Evolutionary conservation across 164 flowering plant genomes (phyloP).

Genomic region (Annona squamosa): DNA sequence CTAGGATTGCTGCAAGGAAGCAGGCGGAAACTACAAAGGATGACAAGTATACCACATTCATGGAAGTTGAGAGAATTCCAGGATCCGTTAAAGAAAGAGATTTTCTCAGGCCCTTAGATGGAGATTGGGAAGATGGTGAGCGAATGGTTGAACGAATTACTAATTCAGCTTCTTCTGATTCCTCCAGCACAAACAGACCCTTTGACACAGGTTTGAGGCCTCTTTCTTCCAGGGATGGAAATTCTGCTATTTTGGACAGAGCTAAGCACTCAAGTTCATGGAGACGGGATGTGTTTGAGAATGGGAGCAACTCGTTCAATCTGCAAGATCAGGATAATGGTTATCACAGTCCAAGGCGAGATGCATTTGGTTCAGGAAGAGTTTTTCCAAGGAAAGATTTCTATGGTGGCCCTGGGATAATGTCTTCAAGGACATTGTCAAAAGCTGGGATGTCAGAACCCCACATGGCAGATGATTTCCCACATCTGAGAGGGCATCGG

Average conservation of each 20-base stretch:
- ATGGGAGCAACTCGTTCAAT: constrained; percentile 34
- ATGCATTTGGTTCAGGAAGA: constrained; percentile 44
- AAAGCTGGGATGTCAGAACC: constrained; percentile 45
- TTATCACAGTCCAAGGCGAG: constrained; percentile 42
- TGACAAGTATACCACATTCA: constrained; percentile 22
- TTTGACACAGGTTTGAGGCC: constrained; percentile 46
- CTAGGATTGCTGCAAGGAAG: constrained; percentile 73
- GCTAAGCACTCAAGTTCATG: constrained; percentile 49
- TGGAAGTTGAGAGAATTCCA: constrained; percentile 32
- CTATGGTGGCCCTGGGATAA: constrained; percentile 41
- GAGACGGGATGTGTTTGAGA: constrained; percentile 67
- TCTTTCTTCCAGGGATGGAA: constrained; percentile 38
- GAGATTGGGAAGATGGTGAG: constrained; percentile 90
- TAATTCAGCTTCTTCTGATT: constrained; percentile 67
- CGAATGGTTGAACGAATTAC: constrained; percentile 82
- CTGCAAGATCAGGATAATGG: constrained; percentile 47
- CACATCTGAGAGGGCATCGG: constrained; percentile 46
- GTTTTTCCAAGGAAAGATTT: constrained; percentile 44
- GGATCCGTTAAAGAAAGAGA: constrained; percentile 34
- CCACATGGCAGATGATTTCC: constrained; percentile 36
- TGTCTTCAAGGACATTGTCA: constrained; percentile 32
- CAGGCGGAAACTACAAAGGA: constrained; percentile 32
- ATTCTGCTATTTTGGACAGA: constrained; percentile 40
- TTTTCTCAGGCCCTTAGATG: constrained; percentile 31
- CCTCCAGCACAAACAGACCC: constrained; percentile 42